Conservation (phyloP, 2,329 filamentous ascomycete genomes). For the Lojkania enalia region DNA sequence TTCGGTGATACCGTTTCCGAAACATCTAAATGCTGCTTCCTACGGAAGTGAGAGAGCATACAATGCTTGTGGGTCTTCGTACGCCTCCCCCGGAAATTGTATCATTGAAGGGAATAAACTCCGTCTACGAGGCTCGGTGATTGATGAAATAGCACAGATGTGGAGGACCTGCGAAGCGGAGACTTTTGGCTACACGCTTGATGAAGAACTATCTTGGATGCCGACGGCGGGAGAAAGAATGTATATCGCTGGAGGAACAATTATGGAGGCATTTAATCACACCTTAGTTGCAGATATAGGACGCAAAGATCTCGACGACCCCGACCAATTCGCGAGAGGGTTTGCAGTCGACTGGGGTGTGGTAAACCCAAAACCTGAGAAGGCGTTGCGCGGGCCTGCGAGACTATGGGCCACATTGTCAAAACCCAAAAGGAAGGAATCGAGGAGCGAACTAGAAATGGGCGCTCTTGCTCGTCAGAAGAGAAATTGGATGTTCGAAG, state of each 20-base stretch:
- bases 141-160: neutral
- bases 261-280: constrained; percentile 4
- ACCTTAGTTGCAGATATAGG: constrained; percentile 4
- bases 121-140: neutral
- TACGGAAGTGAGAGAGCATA: neutral
- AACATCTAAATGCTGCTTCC: neutral
- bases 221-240: neutral
- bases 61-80: neutral
- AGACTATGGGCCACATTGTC: too few relatives aligned
- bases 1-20: neutral
- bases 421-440: neutral
- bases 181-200: neutral
- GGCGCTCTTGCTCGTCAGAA: neutral
- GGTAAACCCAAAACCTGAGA: neutral
- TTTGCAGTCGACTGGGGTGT: neutral
- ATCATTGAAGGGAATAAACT: neutral
- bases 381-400: too few relatives aligned
- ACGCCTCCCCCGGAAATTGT: neutral
- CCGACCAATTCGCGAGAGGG: neutral
- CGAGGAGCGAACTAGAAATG: neutral
- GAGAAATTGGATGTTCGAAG: constrained; percentile 4
- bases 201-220: constrained; percentile 2
- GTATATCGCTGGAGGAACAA: neutral
- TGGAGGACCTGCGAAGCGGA: neutral
- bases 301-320: neutral